Conservation (phyloP, 176 grass and related monocot genomes). For the Zizania latifolia region DNA sequence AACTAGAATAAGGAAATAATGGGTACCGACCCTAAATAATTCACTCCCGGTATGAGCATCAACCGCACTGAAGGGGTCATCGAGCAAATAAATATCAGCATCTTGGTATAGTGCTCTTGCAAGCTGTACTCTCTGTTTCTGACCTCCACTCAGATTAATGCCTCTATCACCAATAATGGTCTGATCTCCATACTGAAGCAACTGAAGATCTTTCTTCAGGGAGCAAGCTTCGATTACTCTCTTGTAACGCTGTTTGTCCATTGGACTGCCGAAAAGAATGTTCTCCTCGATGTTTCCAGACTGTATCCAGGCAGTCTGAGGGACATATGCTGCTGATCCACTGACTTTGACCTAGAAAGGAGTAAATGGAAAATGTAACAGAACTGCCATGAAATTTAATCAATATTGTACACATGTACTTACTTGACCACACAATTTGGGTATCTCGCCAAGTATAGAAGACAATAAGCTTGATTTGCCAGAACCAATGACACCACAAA, state of each 20-base stretch:
- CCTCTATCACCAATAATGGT: constrained; percentile 95
- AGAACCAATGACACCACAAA: constrained; percentile 90
- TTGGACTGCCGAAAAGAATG: constrained; percentile 86
- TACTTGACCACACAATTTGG: constrained; percentile 84
- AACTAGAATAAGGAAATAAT: background rate
- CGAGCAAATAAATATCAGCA: constrained; percentile 96
- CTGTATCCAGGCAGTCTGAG: constrained; percentile 97
- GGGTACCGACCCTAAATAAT: constrained; percentile 62
- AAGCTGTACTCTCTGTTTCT: constrained; percentile 97
- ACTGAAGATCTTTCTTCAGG: constrained; percentile 88
- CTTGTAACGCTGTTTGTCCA: constrained; percentile 74
- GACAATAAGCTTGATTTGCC: constrained; percentile 96
- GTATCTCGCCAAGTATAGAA: constrained; percentile 92
- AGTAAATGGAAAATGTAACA: constrained; percentile 29
- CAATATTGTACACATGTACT: constrained; percentile 18
- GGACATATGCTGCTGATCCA: constrained; percentile 82
- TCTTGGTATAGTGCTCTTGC: constrained; percentile 97
- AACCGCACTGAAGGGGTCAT: constrained; percentile 97
- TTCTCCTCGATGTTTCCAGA: constrained; percentile 97
- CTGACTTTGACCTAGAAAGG: constrained; percentile 75
- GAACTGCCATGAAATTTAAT: background rate
- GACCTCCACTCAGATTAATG: constrained; percentile 97
- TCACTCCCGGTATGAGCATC: constrained; percentile 98
- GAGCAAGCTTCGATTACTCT: constrained; percentile 84
- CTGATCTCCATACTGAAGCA: constrained; percentile 89